These are phyloP conservation scores for Cercophora sp. DNA, from an alignment of 495 filamentous ascomycete genomes.

Conservation along the genomic window DNA sequence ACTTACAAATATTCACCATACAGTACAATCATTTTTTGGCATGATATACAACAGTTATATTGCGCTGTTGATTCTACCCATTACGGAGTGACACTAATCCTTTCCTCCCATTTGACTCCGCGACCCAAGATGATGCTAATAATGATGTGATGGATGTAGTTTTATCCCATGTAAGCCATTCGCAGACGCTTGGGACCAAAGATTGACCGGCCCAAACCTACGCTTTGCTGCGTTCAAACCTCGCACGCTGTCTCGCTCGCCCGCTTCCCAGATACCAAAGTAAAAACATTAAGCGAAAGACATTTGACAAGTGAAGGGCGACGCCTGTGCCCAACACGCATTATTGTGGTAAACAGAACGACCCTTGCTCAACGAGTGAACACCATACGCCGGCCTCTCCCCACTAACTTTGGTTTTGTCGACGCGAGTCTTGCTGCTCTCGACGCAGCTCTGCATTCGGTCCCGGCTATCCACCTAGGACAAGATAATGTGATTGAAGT, in stretches of 20 bases:
- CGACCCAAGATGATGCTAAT: slow-evolving; percentile 10
- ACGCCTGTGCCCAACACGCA: too few species aligned
- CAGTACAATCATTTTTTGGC: too few species aligned
- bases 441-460: slow-evolving; percentile 1
- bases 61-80: slow-evolving; percentile 7
- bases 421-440: slow-evolving; percentile 8
- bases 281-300: not conserved
- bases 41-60: not conserved
- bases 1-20: too few species aligned
- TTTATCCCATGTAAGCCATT: too few species aligned
- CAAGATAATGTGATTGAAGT: slow-evolving; percentile 79
- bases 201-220: not conserved
- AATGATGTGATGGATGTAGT: too few species aligned
- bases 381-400: not conserved
- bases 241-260: not conserved
- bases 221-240: not conserved
- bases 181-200: too few species aligned
- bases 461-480: slow-evolving; percentile 36
- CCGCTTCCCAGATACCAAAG: not conserved
- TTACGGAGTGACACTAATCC: slow-evolving; percentile 12
- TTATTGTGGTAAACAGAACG: too few species aligned
- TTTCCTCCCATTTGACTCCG: slow-evolving; percentile 17
- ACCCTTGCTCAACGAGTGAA: too few species aligned
- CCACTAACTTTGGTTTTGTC: not conserved
- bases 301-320: too few species aligned